Evolutionary conservation across 495 filamentous ascomycete genomes (phyloP).

Genomic region (Talaromyces thailandensis): DNA sequence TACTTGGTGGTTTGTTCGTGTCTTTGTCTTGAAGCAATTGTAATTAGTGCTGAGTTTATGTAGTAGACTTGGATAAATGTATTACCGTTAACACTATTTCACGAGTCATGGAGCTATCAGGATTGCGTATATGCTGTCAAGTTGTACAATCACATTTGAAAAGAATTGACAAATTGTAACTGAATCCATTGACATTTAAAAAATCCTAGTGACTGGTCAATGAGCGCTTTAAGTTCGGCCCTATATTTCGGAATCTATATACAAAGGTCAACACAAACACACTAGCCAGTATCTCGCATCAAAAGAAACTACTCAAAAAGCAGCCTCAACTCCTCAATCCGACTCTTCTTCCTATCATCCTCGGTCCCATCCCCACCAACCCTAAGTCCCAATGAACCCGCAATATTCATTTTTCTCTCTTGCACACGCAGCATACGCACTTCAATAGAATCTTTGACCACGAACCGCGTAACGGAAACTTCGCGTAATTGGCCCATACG

Average conservation of each 20-base stretch:
- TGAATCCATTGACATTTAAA: too few relatives aligned
- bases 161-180: too few relatives aligned
- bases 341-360: constrained; percentile 82
- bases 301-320: constrained; percentile 73
- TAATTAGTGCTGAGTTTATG: constrained; percentile 5
- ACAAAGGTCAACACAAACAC: not conserved
- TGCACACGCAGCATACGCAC: constrained; percentile 90
- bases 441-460: constrained; percentile 86
- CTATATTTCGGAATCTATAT: not conserved
- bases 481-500: constrained; percentile 90
- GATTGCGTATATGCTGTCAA: too few relatives aligned
- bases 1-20: constrained; percentile 6
- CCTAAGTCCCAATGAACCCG: constrained; percentile 81
- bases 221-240: too few relatives aligned
- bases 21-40: not conserved
- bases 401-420: constrained; percentile 82
- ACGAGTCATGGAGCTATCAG: too few relatives aligned
- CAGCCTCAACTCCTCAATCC: constrained; percentile 91
- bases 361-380: constrained; percentile 55
- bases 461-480: constrained; percentile 77
- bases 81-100: not conserved
- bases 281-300: too few relatives aligned
- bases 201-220: too few relatives aligned
- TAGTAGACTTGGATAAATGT: constrained; percentile 7
- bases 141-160: too few relatives aligned